These are phyloP conservation scores for Diaporthe australafricana DNA, from an alignment of 2,329 filamentous ascomycete genomes.

Conservation along the genomic window DNA sequence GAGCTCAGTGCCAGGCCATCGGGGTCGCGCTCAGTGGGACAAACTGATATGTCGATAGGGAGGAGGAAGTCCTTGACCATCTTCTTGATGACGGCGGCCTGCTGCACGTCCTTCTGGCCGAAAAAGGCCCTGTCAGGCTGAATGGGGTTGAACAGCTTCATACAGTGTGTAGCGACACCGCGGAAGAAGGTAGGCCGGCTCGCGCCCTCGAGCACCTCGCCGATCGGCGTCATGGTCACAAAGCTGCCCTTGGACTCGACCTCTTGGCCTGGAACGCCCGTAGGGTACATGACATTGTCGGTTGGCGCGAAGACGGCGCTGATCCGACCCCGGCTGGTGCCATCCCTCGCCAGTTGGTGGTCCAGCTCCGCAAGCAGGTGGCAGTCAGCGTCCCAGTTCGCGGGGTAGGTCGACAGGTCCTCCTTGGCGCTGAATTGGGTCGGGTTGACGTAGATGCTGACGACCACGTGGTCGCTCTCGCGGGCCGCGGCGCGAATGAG, in stretches of 20 bases:
- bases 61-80: conserved; percentile 91
- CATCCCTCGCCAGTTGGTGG: conserved; percentile 64
- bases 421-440: conserved; percentile 94
- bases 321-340: conserved; percentile 52
- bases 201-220: conserved; percentile 83
- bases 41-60: conserved; percentile 78
- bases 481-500: conserved; percentile 83
- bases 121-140: conserved; percentile 87
- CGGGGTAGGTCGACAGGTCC: conserved; percentile 89
- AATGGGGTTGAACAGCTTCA: conserved; percentile 90
- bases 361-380: conserved; percentile 77
- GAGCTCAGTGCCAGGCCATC: conserved; percentile 93
- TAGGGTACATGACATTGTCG: conserved; percentile 88
- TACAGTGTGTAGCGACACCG: conserved; percentile 95
- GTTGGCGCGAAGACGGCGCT: conserved; percentile 85
- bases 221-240: conserved; percentile 88
- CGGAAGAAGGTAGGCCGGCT: conserved; percentile 95
- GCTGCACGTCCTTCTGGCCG: conserved; percentile 97
- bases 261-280: conserved; percentile 77
- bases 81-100: conserved; percentile 88
- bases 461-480: conserved; percentile 85
- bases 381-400: conserved; percentile 86
- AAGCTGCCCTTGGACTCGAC: conserved; percentile 86
- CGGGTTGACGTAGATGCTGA: conserved; percentile 95
- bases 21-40: conserved; percentile 75